Base-by-base conservation (phyloP, 768 basidiomycete species). In the button mushroom (Agaricus bisporus) region DNA sequence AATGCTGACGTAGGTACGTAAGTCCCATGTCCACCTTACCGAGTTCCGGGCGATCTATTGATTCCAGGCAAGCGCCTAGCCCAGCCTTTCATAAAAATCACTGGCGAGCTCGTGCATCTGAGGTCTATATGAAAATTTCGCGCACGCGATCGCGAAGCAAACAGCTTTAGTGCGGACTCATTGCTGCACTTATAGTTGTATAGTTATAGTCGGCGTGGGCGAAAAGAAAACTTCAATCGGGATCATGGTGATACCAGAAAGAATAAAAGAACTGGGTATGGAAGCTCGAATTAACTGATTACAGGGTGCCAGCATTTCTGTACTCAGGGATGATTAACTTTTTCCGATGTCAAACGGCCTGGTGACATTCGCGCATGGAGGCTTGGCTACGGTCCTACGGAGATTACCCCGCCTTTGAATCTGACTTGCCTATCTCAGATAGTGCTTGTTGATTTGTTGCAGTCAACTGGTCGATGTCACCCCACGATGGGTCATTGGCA, bases 381-480 rank as follows among this genome's bases (percentile, higher is more conserved):
- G 26, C 41, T 41, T 39, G n/a, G 14, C 46, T 37, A 29, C n/a
- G n/a, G n/a, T n/a, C n/a, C n/a, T n/a, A n/a, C 45, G 52, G 45
- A 47, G 52, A 54, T 54, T 32, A 47, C 28, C 45, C 38, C 26
- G 38, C 39, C 5, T 45, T 41, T 36, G 41, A 47, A n/a, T 18
- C 46, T 36, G 44, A 41, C 38, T 38, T 41, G 38, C 52, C 18
- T n/a, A 41, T 46, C 47, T 26, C 22, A 44, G 38, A 38, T 15
- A 36, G 46, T 28, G 28, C 14, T 11, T 14, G 25, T 17, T 11
- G 8, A 18, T 17, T 28, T 41, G 11, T 47, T 20, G 25, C 52
- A 15, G 10, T 11, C 22, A 32, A 46, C 28, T 41, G 39, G 22
- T 7, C 25, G 25, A 54, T 18, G 14, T 47, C 26, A 18, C 5